A percentile compares a stretch with the other conserved stretches of the same genome.
Conservation (phyloP, 352 stramenopile species). For the Pythium chondricola region DNA sequence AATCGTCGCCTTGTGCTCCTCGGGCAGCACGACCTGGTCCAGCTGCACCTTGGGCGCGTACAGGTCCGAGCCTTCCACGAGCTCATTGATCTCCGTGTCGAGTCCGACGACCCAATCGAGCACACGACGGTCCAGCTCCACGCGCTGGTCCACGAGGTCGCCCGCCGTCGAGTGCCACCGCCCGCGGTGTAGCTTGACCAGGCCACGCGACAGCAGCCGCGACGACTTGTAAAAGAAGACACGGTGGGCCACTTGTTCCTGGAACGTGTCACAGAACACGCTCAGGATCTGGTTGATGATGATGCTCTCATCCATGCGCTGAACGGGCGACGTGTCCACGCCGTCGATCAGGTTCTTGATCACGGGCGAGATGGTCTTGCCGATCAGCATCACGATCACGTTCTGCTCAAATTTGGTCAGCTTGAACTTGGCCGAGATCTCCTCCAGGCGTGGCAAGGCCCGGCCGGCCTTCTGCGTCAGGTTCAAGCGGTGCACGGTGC, state of each 20-base stretch:
- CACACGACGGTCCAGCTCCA: conserved; percentile 80
- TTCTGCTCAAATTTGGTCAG: conserved; percentile 86
- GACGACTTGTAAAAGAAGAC: conserved; percentile 89
- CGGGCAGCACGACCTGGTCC: conserved; percentile 79
- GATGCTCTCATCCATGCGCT: conserved; percentile 87
- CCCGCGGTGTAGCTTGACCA: conserved; percentile 76
- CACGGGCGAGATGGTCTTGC: conserved; percentile 85
- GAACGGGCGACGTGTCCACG: conserved; percentile 76
- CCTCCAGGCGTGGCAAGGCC: conserved; percentile 63
- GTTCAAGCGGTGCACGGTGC: conserved; percentile 51
- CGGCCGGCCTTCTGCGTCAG: conserved; percentile 57
- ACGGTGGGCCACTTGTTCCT: conserved; percentile 81
- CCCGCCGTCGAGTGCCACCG: conserved; percentile 79
- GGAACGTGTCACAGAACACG: conserved; percentile 86
- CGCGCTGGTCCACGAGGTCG: conserved; percentile 82
- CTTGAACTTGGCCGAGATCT: conserved; percentile 73
- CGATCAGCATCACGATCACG: conserved; percentile 88
- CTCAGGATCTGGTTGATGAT: conserved; percentile 87
- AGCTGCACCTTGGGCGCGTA: conserved; percentile 82
- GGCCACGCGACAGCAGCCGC: conserved; percentile 56
- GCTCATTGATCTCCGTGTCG: conserved; percentile 87
- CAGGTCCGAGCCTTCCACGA: conserved; percentile 84
- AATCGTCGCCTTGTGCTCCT: conserved; percentile 79
- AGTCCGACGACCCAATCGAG: conserved; percentile 84
- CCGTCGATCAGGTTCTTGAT: conserved; percentile 86